Percentiles rank a stretch among this genome's conserved stretches.
These are phyloP conservation scores for Apiospora saccharicola DNA, from an alignment of 2,329 filamentous ascomycete genomes.

Conservation along the genomic window DNA sequence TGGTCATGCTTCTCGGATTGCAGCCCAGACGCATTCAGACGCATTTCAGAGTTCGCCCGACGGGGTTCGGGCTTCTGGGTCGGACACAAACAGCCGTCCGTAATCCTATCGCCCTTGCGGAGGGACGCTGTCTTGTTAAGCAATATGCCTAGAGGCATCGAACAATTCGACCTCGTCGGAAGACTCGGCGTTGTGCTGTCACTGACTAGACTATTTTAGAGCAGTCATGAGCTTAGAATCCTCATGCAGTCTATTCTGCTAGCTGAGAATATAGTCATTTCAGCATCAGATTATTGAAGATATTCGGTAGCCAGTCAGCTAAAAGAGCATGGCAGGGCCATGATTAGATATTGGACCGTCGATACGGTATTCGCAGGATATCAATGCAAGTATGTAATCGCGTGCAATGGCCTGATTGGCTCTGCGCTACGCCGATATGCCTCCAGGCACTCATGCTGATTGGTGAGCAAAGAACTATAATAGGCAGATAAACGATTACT, in stretches of 20 bases:
- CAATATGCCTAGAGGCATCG: not conserved
- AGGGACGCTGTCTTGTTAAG: not conserved
- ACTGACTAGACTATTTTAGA: not conserved
- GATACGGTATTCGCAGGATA: not conserved
- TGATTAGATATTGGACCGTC: not conserved
- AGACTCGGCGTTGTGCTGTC: slow-evolving; percentile 7
- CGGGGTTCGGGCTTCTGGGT: slow-evolving; percentile 4
- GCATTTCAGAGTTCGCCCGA: not conserved
- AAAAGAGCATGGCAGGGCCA: not conserved
- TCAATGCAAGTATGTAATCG: not conserved
- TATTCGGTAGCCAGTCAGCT: not conserved
- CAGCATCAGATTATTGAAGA: slow-evolving; percentile 11
- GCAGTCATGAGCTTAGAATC: not conserved
- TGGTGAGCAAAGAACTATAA: not conserved
- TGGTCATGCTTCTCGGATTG: not conserved
- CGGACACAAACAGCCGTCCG: slow-evolving; percentile 5
- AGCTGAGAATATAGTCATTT: slow-evolving; percentile 4
- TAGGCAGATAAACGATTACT: not conserved
- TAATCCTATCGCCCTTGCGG: slow-evolving; percentile 6
- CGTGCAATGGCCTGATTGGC: not conserved
- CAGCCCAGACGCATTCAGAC: not conserved
- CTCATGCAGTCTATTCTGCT: not conserved
- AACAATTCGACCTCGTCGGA: slow-evolving; percentile 2
- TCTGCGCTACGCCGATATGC: not conserved
- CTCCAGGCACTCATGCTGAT: not conserved